A percentile compares a stretch with the other conserved stretches of the same genome.
phyloP scores from a whole-genome alignment of 306 rosid genomes.

The Fagus sylvatica region DNA sequence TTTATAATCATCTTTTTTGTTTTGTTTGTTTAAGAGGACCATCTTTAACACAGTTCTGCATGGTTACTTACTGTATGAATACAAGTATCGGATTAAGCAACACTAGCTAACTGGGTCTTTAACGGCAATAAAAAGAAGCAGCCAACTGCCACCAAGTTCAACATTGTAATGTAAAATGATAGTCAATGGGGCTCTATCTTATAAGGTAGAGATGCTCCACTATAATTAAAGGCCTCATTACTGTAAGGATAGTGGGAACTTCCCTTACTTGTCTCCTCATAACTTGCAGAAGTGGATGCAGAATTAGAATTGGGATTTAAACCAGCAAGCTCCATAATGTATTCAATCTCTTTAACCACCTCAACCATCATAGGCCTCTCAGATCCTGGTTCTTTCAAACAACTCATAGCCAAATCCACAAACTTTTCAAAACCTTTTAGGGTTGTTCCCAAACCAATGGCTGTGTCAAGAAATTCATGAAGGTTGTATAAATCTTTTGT shows the following conservation, averaged over 20 bases:
- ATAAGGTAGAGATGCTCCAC: conserved; percentile 28
- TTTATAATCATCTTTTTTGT: no score
- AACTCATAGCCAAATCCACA: conserved; percentile 60
- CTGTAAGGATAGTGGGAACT: conserved; percentile 37
- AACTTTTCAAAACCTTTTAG: conserved; percentile 54
- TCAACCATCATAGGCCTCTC: conserved; percentile 73
- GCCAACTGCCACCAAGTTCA: no score
- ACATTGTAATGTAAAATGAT: background rate
- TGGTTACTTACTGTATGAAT: no score
- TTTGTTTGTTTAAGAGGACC: no score
- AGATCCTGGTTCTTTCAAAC: conserved; percentile 53
- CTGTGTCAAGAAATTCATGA: conserved; percentile 39
- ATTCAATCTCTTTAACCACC: conserved; percentile 73
- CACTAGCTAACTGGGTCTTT: no score
- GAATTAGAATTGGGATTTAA: conserved; percentile 53
- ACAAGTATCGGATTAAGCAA: no score
- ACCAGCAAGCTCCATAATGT: conserved; percentile 50
- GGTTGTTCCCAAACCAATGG: conserved; percentile 33
- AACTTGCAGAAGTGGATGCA: conserved; percentile 46
- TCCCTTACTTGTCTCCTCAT: conserved; percentile 20
- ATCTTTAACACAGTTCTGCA: no score
- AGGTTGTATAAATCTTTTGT: conserved; percentile 41
- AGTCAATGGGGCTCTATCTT: no score
- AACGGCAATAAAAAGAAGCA: no score
- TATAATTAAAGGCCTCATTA: conserved; percentile 34